Conservation (phyloP, 176 grass and related monocot species). For the Ampelocalamus luodianensis region DNA sequence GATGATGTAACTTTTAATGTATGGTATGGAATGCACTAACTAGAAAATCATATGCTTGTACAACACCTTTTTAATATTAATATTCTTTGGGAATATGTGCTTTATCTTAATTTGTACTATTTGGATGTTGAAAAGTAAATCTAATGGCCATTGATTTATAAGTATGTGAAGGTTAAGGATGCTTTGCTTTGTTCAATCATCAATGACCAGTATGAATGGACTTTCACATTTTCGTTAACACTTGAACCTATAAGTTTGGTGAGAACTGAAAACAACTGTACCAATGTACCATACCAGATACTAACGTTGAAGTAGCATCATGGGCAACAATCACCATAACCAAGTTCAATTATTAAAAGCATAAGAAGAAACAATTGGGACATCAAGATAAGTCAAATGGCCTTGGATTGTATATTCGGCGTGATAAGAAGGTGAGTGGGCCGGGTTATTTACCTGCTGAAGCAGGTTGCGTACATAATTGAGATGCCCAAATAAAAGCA, state of each 20-base stretch:
- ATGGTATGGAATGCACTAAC: conserved; percentile 10
- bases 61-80: conserved; percentile 5
- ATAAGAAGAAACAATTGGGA: background rate
- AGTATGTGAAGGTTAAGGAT: conserved; percentile 8
- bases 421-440: background rate
- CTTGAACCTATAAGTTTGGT: background rate
- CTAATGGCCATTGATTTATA: background rate
- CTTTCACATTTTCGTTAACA: conserved; percentile 4
- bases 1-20: conserved; percentile 10
- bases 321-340: conserved; percentile 3
- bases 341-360: background rate
- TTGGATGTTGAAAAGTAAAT: conserved; percentile 17
- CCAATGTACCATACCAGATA: background rate
- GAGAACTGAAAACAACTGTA: conserved; percentile 19
- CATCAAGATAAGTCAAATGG: background rate
- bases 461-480: conserved; percentile 22
- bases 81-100: conserved; percentile 20
- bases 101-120: background rate
- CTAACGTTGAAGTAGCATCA: background rate
- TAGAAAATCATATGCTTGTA: conserved; percentile 25
- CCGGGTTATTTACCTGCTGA: background rate
- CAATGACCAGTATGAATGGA: background rate
- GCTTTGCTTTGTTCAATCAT: conserved; percentile 11
- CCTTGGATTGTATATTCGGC: background rate
- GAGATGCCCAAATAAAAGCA: background rate